phyloP scores from a whole-genome alignment of 163 green algal genomes.

The Chloromonas sp. region DNA sequence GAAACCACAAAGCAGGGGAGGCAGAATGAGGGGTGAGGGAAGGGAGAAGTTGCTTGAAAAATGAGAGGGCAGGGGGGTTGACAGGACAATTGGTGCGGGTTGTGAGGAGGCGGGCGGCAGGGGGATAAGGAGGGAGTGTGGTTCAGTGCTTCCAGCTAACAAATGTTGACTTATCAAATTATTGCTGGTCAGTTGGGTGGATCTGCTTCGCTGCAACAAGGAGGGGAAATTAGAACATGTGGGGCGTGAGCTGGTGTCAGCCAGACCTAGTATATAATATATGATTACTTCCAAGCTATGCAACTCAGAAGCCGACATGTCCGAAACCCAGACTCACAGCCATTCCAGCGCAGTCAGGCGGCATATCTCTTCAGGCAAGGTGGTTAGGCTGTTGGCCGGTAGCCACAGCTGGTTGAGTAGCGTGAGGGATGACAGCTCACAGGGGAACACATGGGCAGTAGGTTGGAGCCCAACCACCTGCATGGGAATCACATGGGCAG shows the following conservation, averaged over 20 bases:
- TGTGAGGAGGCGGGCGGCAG: background rate
- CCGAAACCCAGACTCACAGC: conserved; percentile 33
- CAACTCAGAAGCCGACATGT: background rate
- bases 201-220: background rate
- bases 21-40: background rate
- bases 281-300: background rate
- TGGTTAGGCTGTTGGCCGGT: conserved; percentile 30
- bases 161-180: background rate
- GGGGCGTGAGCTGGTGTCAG: background rate
- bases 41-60: too few species aligned
- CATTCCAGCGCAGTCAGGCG: conserved; percentile 29
- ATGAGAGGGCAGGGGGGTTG: too few species aligned
- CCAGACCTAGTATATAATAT: too few species aligned
- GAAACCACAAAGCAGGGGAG: background rate
- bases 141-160: background rate
- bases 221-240: background rate
- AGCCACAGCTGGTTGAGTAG: conserved; percentile 34
- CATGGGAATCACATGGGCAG: background rate
- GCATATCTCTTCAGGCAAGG: conserved; percentile 23
- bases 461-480: conserved; percentile 43
- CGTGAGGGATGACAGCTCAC: conserved; percentile 12
- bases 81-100: background rate
- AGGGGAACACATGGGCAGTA: conserved; percentile 33
- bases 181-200: background rate
- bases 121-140: background rate